These are phyloP conservation scores for Pseudozyma sp. DNA, from an alignment of 1,284 basidiomycete species.

Conservation along the genomic window DNA sequence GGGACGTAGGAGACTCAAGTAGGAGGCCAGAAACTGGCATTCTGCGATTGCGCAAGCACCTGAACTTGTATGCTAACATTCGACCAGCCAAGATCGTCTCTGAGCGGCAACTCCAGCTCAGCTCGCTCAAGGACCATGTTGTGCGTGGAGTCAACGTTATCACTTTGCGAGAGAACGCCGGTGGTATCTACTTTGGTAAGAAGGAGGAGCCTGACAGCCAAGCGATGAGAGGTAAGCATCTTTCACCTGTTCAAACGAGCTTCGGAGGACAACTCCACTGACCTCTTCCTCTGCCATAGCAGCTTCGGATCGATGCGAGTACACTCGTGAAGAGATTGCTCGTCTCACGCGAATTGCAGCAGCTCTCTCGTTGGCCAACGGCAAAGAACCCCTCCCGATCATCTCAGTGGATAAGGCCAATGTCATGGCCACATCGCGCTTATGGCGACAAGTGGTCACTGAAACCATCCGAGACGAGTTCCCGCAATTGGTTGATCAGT, in stretches of 20 bases:
- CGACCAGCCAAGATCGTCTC: slow-evolving; percentile 94
- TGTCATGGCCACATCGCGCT: slow-evolving; percentile 89
- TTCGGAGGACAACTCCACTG: background rate
- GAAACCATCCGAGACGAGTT: slow-evolving; percentile 61
- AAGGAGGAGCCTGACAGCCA: slow-evolving; percentile 81
- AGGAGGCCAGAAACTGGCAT: slow-evolving; percentile 93
- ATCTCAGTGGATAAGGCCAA: slow-evolving; percentile 98
- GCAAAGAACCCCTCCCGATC: slow-evolving; percentile 82
- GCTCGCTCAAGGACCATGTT: slow-evolving; percentile 86
- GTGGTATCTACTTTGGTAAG: slow-evolving; percentile 80
- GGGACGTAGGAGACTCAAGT: slow-evolving; percentile 80
- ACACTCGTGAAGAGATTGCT: slow-evolving; percentile 88
- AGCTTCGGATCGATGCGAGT: slow-evolving; percentile 70
- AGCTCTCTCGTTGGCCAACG: slow-evolving; percentile 79
- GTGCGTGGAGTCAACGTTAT: slow-evolving; percentile 90
- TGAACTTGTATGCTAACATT: slow-evolving; percentile 96
- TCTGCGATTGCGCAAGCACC: slow-evolving; percentile 85
- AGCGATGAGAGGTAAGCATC: slow-evolving; percentile 33
- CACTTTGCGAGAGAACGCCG: slow-evolving; percentile 86
- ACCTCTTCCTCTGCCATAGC: background rate
- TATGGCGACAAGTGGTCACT: slow-evolving; percentile 82
- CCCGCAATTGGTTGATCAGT: slow-evolving; percentile 39
- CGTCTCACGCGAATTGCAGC: slow-evolving; percentile 95
- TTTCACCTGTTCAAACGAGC: background rate
- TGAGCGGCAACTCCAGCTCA: slow-evolving; percentile 84